These are phyloP conservation scores for Scheffersomyces coipomensis DNA, from an alignment of 805 yeast species.

Conservation along the genomic window DNA sequence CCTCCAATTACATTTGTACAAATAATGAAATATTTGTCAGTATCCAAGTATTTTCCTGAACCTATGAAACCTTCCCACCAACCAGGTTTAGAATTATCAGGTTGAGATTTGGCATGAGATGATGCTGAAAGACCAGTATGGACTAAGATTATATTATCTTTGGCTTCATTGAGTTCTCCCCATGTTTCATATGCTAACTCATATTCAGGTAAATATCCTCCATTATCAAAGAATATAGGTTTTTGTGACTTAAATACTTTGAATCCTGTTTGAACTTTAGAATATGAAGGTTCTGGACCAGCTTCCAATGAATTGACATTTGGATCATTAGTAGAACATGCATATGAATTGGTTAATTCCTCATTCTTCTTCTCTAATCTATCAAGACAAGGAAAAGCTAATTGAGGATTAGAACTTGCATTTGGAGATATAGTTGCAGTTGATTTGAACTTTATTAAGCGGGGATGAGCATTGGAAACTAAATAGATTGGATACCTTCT, in stretches of 20 bases:
- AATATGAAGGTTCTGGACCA: constrained; percentile 86
- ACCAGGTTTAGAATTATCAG: constrained; percentile 66
- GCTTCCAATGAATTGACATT: constrained; percentile 44
- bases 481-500: too few species aligned
- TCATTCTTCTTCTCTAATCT: constrained; percentile 59
- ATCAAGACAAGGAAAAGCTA: constrained; percentile 85
- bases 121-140: constrained; percentile 94
- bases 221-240: constrained; percentile 76
- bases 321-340: constrained; percentile 14
- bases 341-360: constrained; percentile 8
- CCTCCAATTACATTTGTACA: constrained; percentile 95
- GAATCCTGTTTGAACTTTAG: constrained; percentile 66
- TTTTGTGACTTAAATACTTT: constrained; percentile 50
- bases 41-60: constrained; percentile 75
- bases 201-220: constrained; percentile 71
- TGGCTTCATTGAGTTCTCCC: constrained; percentile 68
- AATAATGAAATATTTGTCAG: constrained; percentile 74
- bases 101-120: constrained; percentile 86
- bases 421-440: constrained; percentile 1
- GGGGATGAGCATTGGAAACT: too few species aligned
- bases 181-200: constrained; percentile 92
- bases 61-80: constrained; percentile 98
- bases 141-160: constrained; percentile 70
- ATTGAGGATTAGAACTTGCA: constrained; percentile 54
- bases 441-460: constrained; percentile 3